Evolutionary conservation across 2,329 filamentous ascomycete genomes (phyloP), one percentile per base, ranked within the genome.

Genomic region (Monilinia aucupariae): DNA sequence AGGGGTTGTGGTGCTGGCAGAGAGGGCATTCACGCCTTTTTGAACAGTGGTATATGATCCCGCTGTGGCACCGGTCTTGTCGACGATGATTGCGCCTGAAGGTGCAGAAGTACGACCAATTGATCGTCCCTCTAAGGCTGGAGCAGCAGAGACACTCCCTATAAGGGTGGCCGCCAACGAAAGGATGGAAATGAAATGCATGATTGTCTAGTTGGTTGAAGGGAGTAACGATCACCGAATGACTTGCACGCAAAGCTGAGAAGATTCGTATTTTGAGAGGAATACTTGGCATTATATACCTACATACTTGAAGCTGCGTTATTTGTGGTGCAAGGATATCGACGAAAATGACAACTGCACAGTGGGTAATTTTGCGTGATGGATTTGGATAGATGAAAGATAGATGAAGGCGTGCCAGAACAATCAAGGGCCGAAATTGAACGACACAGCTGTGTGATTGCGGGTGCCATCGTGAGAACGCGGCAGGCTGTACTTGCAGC

Each of bases 71-170:
- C 75, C 71, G 25, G 73, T 75, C 20, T 71, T 74, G 22, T 74
- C 73, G 39, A 82, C 80, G 1, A 78, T 73, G 20, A 82, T 73
- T 41, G 79, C 78, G 32, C 79, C 79, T 15, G 73, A 60, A 9
- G 80, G 80, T 15, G 79, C 74, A 22, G 75, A 73, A 6, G 76
- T 79, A 39, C 78, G 74, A 27, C 54, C 54, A 20, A 34, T 41
- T 32, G 54, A 27, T 55, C n/a, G 39, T 52, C 15, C 37, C 39
- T 61, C 49, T 22, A 55, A n/a, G 12, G 27, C n/a, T 22, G 59
- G 59, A n/a, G 59, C 30, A 34, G 27, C 49, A 45, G 37, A 61
- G n/a, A 54, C 49, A 13, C 27, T 22, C 20, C 48, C 39, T 10
- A 61, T 39, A 39, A 52, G 25, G 41, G 39, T n/a, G 39, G 49